Base-by-base conservation (phyloP, 139 green algal genomes). In the Pleodorina starrii region DNA sequence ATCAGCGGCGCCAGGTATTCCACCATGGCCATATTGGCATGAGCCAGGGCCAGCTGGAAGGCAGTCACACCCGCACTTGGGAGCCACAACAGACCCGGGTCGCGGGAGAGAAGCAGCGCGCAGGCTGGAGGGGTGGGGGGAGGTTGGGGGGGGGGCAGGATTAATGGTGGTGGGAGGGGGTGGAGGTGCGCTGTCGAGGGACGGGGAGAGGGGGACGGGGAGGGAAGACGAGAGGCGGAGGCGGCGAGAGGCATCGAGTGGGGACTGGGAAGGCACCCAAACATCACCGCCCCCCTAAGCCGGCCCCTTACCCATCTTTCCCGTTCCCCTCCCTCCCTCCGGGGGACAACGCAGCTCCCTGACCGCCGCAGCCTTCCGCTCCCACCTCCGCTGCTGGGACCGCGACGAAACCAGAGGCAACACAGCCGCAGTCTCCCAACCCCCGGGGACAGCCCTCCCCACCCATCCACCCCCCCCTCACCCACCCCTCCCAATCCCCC, bases 1-100 rank as follows among this genome's bases (percentile, higher is more conserved):
- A 72, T 85, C 51, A 72, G 51, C 35, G 78, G 51, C 36, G 78
- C 78, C 78, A 85, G 78, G 51, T 73, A 73, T 51, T 85, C 78
- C 12, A 50, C 78, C 78, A 85, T 36, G 38, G 21, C 78, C 78
- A 85, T 51, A 51, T 85, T 85, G 78, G 19, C 35, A 19, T 85
- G 78, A 0, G 50, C 78, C 78, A 85, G 54, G 19, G 78, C 78
- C 78, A 85, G 78, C 1, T 51, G 43, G 21, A 72, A 54, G 16
- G 78, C 36, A 21, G 78, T 72, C 12, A 85, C 51, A 6, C 78
- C 78, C 35, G 19, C 17, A 35, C 78, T 73, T 35, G 35, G 51
- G 27, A 73, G 51, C 78, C 78, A 38, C 78, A 85, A 19, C 78
- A 85, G 54, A 29, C 51, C 48, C 4, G 78, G 78, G 51, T 85